phyloP scores from a whole-genome alignment of 2,329 filamentous ascomycete genomes.

The Paracorniculantispora psalliotae region DNA sequence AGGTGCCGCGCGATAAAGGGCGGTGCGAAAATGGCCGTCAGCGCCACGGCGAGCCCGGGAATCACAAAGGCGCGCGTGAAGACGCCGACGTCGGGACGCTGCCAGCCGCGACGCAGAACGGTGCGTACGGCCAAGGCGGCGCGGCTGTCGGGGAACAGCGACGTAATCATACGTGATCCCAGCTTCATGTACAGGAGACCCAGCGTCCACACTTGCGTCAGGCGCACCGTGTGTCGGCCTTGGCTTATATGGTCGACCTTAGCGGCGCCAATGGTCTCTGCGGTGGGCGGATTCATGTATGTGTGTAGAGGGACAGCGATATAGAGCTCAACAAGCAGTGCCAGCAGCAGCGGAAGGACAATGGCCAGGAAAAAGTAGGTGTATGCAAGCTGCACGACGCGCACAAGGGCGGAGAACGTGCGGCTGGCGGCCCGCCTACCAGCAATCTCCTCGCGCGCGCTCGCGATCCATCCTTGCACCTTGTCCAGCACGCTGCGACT shows the following conservation, averaged over 20 bases:
- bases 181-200: conserved; percentile 88
- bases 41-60: conserved; percentile 61
- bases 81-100: conserved; percentile 71
- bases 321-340: conserved; percentile 81
- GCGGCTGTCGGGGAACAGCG: conserved; percentile 64
- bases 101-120: conserved; percentile 68
- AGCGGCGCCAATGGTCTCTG: conserved; percentile 24
- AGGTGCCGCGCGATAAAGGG: conserved; percentile 46
- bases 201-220: conserved; percentile 91
- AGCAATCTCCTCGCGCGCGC: conserved; percentile 20
- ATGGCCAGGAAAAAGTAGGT: conserved; percentile 69
- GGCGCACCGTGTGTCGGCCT: conserved; percentile 65
- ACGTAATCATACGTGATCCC: conserved; percentile 61
- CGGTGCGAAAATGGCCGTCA: conserved; percentile 60
- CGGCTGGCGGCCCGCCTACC: conserved; percentile 21
- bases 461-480: conserved; percentile 26
- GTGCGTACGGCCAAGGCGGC: conserved; percentile 69
- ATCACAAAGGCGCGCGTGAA: conserved; percentile 85
- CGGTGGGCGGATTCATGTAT: conserved; percentile 51
- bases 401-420: conserved; percentile 25
- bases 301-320: conserved; percentile 82
- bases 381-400: conserved; percentile 56
- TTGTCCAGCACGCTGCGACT: conserved; percentile 34
- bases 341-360: conserved; percentile 76
- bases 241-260: conserved; percentile 18